These are phyloP conservation scores for Dactylellina haptotyla DNA, from an alignment of 2,329 filamentous ascomycete genomes.

Conservation along the genomic window DNA sequence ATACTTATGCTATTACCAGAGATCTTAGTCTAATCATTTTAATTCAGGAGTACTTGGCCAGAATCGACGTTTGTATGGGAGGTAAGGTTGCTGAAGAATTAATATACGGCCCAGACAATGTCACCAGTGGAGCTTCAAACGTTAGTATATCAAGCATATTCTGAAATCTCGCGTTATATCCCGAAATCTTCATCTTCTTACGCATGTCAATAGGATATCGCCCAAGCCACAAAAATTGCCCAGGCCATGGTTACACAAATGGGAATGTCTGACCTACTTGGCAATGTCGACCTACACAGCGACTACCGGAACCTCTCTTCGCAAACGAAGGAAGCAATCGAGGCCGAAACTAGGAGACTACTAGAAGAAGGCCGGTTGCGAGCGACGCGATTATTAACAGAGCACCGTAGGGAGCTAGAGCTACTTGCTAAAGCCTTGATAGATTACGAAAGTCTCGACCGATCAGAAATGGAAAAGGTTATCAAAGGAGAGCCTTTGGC, in stretches of 20 bases:
- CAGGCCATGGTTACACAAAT: constrained; percentile 88
- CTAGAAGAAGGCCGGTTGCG: constrained; percentile 83
- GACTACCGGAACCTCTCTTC: constrained; percentile 84
- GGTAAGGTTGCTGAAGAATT: constrained; percentile 92
- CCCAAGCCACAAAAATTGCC: constrained; percentile 80
- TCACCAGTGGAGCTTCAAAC: constrained; percentile 85
- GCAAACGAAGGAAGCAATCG: constrained; percentile 86
- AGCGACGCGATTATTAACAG: constrained; percentile 75
- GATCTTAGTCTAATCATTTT: not conserved
- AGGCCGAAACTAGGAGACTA: constrained; percentile 84
- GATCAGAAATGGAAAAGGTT: constrained; percentile 88
- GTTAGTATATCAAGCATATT: constrained; percentile 64
- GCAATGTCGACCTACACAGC: constrained; percentile 86
- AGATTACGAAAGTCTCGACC: constrained; percentile 91
- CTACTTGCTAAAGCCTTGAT: constrained; percentile 86
- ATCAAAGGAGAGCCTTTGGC: constrained; percentile 84
- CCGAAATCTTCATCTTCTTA: not conserved
- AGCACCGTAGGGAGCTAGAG: constrained; percentile 85
- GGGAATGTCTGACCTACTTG: constrained; percentile 87
- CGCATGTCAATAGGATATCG: constrained; percentile 73
- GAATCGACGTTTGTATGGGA: constrained; percentile 82
- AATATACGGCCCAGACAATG: constrained; percentile 87
- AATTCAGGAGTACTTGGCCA: constrained; percentile 73
- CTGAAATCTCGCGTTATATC: not conserved
- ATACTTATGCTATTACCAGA: not conserved